Percentiles rank a stretch among this genome's conserved stretches.
Evolutionary conservation across 2,329 filamentous ascomycete genomes (phyloP).

Genomic region (Sporothrix variecibatus): DNA sequence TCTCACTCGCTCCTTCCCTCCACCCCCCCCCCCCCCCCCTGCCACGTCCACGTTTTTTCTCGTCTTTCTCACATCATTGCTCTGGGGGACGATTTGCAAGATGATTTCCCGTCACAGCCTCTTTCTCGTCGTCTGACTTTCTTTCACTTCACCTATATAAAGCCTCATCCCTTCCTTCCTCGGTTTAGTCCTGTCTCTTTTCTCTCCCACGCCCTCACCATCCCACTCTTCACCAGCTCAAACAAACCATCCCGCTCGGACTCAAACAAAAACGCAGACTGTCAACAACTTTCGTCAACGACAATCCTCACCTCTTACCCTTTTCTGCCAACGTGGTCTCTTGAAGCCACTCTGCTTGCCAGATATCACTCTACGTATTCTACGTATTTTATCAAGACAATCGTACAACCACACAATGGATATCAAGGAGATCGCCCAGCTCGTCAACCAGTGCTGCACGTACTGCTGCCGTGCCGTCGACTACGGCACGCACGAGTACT

Average conservation of each 20-base stretch:
- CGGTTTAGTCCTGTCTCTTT: background rate
- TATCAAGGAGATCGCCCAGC: slow-evolving; percentile 46
- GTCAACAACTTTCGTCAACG: background rate
- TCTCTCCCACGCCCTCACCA: background rate
- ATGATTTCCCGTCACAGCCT: slow-evolving; percentile 14
- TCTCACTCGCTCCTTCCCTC: background rate
- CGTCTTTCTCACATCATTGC: slow-evolving; percentile 2
- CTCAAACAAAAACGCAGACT: background rate
- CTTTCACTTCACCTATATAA: slow-evolving; percentile 11
- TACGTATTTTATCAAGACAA: background rate
- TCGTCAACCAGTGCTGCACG: slow-evolving; percentile 54
- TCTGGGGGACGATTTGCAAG: background rate
- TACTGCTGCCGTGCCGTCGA: slow-evolving; percentile 55
- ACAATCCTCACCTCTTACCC: background rate
- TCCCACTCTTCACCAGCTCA: background rate
- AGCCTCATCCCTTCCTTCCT: slow-evolving; percentile 4
- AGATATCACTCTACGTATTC: background rate
- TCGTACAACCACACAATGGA: slow-evolving; percentile 41
- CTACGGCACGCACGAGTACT: slow-evolving; percentile 54
- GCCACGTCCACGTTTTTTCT: slow-evolving; percentile 16
- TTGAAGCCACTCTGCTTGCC: background rate
- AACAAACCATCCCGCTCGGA: background rate
- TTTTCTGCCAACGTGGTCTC: background rate
- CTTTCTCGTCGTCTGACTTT: background rate
- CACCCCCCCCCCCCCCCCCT: background rate